Percentiles rank a stretch among this genome's conserved stretches.
phyloP scores from a whole-genome alignment of 1,284 basidiomycete genomes.

The Fomitopsis palustris region DNA sequence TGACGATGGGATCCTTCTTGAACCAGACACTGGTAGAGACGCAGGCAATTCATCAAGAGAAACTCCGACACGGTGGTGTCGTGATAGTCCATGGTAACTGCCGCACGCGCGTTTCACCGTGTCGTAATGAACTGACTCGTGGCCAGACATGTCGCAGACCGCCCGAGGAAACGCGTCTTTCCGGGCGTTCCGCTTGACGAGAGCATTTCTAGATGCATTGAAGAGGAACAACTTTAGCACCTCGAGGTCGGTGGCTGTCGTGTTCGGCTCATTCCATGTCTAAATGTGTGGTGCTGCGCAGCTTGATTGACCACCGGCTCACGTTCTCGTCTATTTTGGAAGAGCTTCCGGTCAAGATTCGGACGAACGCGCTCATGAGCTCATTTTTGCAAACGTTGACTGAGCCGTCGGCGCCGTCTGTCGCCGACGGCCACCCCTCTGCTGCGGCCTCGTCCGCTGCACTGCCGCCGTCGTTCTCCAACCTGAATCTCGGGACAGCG shows the following conservation, averaged over 20 bases:
- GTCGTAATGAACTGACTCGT: neutral
- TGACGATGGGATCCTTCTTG: conserved; percentile 88
- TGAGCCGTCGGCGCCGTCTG: conserved; percentile 31
- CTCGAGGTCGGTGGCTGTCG: conserved; percentile 50
- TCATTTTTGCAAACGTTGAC: conserved; percentile 80
- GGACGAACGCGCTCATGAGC: conserved; percentile 82
- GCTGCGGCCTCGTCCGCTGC: conserved; percentile 33
- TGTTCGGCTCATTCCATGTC: conserved; percentile 1
- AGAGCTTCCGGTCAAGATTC: conserved; percentile 87
- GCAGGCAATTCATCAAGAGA: conserved; percentile 80
- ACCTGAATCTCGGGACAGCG: conserved; percentile 59
- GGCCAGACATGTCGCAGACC: conserved; percentile 66
- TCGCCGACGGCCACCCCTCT: conserved; percentile 37
- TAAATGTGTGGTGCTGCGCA: conserved; percentile 29
- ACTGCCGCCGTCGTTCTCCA: conserved; percentile 53
- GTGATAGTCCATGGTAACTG: conserved; percentile 81
- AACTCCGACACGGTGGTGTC: conserved; percentile 81
- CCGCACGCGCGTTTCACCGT: conserved; percentile 5
- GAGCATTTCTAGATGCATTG: conserved; percentile 83
- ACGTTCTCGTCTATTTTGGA: conserved; percentile 90
- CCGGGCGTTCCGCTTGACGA: conserved; percentile 87
- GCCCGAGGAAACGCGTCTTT: conserved; percentile 86
- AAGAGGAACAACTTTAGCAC: conserved; percentile 87
- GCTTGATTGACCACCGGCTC: conserved; percentile 82
- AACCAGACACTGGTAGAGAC: conserved; percentile 88